Evolutionary conservation across 148 eudicot genomes (phyloP).

Genomic region (Nepenthes gracilis): DNA sequence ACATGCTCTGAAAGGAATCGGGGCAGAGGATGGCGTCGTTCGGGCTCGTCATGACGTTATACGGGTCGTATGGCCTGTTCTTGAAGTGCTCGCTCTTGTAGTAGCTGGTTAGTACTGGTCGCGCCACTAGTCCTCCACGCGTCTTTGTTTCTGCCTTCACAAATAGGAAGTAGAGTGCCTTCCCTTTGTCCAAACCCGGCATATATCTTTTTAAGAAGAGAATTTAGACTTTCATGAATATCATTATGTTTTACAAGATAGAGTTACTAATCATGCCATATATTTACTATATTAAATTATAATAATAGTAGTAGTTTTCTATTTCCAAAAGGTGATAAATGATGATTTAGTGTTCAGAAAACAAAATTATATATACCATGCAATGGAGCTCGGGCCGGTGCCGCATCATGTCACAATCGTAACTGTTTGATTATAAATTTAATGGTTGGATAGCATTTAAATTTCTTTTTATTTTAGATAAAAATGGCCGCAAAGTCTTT

Average conservation of each 20-base stretch:
- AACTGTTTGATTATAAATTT: no score
- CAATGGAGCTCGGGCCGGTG: no score
- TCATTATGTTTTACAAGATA: background rate
- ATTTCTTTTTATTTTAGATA: no score
- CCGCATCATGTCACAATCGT: no score
- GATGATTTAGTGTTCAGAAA: no score
- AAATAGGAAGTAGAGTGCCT: conserved; percentile 54
- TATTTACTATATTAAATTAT: background rate
- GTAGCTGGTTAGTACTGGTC: conserved; percentile 72
- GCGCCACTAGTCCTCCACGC: conserved; percentile 67
- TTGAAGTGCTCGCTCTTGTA: conserved; percentile 63
- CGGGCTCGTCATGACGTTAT: conserved; percentile 62
- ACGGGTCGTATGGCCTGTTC: conserved; percentile 51
- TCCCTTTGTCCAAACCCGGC: conserved; percentile 63
- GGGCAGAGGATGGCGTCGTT: conserved; percentile 55
- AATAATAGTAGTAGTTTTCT: no score
- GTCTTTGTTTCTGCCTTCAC: conserved; percentile 66
- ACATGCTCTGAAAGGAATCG: conserved; percentile 83
- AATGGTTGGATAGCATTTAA: no score
- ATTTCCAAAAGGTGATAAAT: no score
- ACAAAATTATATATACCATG: no score
- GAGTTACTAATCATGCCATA: background rate
- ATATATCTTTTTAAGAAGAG: conserved; percentile 28
- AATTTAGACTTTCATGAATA: background rate
- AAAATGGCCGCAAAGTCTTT: no score